A percentile compares a stretch with the other conserved stretches of the same genome.
Evolutionary conservation across 106 monocot species (phyloP).

Genomic region (Ottelia alismoides): DNA sequence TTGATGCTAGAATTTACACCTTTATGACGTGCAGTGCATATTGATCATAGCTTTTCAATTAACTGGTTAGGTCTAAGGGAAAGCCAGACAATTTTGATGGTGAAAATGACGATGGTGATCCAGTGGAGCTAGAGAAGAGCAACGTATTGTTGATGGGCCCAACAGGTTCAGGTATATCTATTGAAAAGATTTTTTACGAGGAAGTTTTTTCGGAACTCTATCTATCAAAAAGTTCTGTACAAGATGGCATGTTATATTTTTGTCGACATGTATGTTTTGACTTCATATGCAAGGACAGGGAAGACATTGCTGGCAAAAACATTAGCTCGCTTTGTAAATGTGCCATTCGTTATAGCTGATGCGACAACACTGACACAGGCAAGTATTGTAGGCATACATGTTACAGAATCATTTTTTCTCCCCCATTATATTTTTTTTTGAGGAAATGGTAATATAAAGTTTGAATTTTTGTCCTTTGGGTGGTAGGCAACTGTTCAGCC

Average conservation of each 20-base stretch:
- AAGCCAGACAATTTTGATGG: constrained; percentile 30
- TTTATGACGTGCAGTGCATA: too few species aligned
- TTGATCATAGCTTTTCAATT: too few species aligned
- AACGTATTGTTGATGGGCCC: constrained; percentile 98
- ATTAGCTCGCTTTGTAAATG: constrained; percentile 97
- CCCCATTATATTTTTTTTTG: too few species aligned
- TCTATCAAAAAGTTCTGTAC: background rate
- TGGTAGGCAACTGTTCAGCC: too few species aligned
- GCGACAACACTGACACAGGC: constrained; percentile 98
- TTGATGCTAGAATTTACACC: too few species aligned
- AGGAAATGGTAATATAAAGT: too few species aligned
- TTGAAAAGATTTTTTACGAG: background rate
- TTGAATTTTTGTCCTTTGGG: too few species aligned
- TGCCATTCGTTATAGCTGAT: constrained; percentile 99
- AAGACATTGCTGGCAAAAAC: constrained; percentile 99
- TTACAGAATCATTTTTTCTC: too few species aligned
- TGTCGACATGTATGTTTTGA: background rate
- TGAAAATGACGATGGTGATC: constrained; percentile 60
- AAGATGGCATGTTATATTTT: background rate
- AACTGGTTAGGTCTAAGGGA: constrained; percentile 28
- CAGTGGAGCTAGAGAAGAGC: constrained; percentile 94
- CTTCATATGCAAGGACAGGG: constrained; percentile 58
- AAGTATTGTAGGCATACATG: too few species aligned
- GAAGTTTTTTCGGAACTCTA: background rate
- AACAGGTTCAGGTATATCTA: constrained; percentile 83